Conservation (phyloP, 2,329 filamentous ascomycete species). For the Beauveria asiatica region DNA sequence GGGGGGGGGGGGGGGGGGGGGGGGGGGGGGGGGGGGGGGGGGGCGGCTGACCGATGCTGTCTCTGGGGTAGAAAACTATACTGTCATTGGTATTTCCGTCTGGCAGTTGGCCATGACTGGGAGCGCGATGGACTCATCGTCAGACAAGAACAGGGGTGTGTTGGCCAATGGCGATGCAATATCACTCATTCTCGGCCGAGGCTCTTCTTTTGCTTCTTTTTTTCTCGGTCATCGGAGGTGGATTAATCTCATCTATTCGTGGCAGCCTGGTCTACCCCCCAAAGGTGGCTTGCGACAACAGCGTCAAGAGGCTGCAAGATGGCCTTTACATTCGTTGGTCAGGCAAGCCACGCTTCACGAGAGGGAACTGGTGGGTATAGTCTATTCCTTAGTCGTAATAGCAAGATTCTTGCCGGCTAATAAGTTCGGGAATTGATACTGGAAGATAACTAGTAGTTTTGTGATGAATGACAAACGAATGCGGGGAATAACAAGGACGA, state of each 20-base stretch:
- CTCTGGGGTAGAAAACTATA: neutral
- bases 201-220: neutral
- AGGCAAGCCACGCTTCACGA: neutral
- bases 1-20: too few species aligned
- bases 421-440: neutral
- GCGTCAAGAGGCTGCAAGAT: neutral
- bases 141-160: neutral
- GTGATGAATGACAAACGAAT: neutral
- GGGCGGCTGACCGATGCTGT: neutral
- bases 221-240: neutral
- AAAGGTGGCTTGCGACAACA: neutral
- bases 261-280: neutral
- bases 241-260: neutral
- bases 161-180: neutral
- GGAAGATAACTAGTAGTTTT: neutral
- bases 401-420: neutral
- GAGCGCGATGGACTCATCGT: neutral
- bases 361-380: neutral
- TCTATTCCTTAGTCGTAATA: neutral
- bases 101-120: neutral
- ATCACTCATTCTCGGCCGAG: slow-evolving; percentile 3
- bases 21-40: too few species aligned
- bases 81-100: neutral
- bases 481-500: neutral
- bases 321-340: neutral